Evolutionary conservation across 2,329 filamentous ascomycete species (phyloP), one percentile per base, ranked within the genome.

Genomic region (Xylaria sp.): DNA sequence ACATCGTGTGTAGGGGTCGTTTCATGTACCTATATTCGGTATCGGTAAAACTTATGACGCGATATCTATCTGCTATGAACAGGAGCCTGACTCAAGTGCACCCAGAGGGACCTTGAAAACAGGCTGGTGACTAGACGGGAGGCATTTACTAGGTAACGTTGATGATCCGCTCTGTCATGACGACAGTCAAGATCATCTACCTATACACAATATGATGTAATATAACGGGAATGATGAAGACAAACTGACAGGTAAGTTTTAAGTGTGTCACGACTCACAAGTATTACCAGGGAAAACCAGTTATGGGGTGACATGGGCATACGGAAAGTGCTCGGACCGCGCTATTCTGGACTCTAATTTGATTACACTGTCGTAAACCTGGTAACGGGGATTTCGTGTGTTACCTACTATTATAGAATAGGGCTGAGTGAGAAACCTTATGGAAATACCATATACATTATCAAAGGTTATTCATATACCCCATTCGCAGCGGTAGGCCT

Each of bases 251-350:
- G 52, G 13, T 5, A 25, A 28, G 53, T 56, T 56, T 56, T 34
- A 56, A 56, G 8, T 39, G 34, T 56, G 53, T 56, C n/a, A 56
- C 53, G 25, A 53, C 32, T n/a, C 15, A n/a, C 53, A 25, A 56
- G 34, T 56, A 23, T 48, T 43, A 36, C 43, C 30, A 36, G 43
- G 43, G n/a, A 36, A 60, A 32, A 25, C 30, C 7, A 18, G 43
- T 39, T 50, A 50, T 50, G 32, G 32, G 34, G 34, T 39, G 34
- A 13, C 50, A 20, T 53, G 50, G n/a, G 30, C n/a, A 12, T 34
- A 36, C 15, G 30, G n/a, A 36, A 56, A 30, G 30, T 25, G 58
- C 45, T 67, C 39, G 55, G 65, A 63, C 65, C 39, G 46, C 56
- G 52, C 30, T 34, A 28, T 53, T 66, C 41, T 63, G 36, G n/a